These are phyloP conservation scores for Lantana camara DNA, from an alignment of 257 asterid species.

Conservation along the genomic window DNA sequence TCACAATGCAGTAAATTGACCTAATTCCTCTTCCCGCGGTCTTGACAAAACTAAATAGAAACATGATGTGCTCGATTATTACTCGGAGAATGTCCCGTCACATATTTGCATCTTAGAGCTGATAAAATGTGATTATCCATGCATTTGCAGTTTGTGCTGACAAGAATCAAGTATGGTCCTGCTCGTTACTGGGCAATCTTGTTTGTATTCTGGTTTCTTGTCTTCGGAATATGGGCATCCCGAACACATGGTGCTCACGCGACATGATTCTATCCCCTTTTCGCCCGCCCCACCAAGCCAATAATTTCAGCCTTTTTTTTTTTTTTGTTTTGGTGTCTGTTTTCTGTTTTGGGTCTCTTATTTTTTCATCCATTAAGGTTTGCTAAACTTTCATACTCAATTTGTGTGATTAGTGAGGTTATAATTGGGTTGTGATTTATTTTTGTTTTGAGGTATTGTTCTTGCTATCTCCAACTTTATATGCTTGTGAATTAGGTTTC, in stretches of 20 bases:
- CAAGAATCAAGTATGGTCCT: slow-evolving; percentile 90
- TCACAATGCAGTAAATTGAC: neutral
- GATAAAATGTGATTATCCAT: slow-evolving; percentile 5
- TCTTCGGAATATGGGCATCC: slow-evolving; percentile 94
- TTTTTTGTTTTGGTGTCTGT: no score
- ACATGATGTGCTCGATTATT: no score
- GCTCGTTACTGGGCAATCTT: slow-evolving; percentile 98
- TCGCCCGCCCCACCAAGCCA: neutral
- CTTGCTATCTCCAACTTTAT: neutral
- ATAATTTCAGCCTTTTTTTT: slow-evolving; percentile 7
- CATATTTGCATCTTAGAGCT: slow-evolving; percentile 23
- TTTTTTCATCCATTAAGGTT: slow-evolving; percentile 16
- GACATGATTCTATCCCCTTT: slow-evolving; percentile 37
- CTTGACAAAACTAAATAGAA: neutral
- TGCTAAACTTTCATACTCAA: slow-evolving; percentile 7
- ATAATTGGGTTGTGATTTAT: slow-evolving; percentile 3
- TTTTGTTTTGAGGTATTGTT: slow-evolving; percentile 12
- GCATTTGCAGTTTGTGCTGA: slow-evolving; percentile 79
- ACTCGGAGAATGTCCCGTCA: no score
- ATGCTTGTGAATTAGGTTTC: slow-evolving; percentile 3
- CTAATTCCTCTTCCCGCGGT: neutral
- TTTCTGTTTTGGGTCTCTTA: neutral
- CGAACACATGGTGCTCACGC: slow-evolving; percentile 78
- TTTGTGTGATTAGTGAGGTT: slow-evolving; percentile 31
- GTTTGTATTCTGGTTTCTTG: slow-evolving; percentile 96